A percentile compares a stretch with the other conserved stretches of the same genome.
Conservation (phyloP, 2,329 filamentous ascomycete genomes). For the Periconia digitata region DNA sequence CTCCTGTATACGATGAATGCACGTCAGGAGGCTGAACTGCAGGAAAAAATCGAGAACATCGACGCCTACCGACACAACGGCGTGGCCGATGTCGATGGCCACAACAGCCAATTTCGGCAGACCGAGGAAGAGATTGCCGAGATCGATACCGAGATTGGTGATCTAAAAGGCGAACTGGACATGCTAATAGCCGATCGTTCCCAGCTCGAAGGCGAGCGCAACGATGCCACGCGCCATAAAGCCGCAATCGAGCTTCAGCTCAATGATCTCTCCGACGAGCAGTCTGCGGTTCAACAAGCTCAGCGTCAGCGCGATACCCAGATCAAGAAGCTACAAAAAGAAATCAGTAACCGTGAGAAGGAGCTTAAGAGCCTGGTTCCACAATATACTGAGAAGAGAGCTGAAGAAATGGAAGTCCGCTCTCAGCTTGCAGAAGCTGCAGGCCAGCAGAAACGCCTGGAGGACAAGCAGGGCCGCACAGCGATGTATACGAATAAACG, state of each 20-base stretch:
- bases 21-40: constrained; percentile 79
- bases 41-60: constrained; percentile 76
- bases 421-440: constrained; percentile 75
- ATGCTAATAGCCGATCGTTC: constrained; percentile 80
- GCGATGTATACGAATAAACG: constrained; percentile 85
- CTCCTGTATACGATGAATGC: constrained; percentile 94
- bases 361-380: constrained; percentile 78
- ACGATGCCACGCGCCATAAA: constrained; percentile 74
- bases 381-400: constrained; percentile 71
- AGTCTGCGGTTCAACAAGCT: constrained; percentile 74
- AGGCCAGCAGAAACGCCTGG: constrained; percentile 73
- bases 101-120: constrained; percentile 72
- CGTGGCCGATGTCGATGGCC: constrained; percentile 80
- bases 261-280: constrained; percentile 79
- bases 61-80: constrained; percentile 81
- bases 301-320: constrained; percentile 71
- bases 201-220: constrained; percentile 87
- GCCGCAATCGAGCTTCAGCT: constrained; percentile 86
- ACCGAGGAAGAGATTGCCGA: constrained; percentile 77
- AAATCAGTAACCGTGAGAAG: constrained; percentile 74
- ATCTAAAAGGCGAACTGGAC: constrained; percentile 79
- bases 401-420: constrained; percentile 70
- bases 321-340: constrained; percentile 68
- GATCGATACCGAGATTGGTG: constrained; percentile 76
- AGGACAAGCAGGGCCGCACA: constrained; percentile 88